Evolutionary conservation across 2,329 filamentous ascomycete species (phyloP).

Genomic region (Calonectria pseudoturangicola): DNA sequence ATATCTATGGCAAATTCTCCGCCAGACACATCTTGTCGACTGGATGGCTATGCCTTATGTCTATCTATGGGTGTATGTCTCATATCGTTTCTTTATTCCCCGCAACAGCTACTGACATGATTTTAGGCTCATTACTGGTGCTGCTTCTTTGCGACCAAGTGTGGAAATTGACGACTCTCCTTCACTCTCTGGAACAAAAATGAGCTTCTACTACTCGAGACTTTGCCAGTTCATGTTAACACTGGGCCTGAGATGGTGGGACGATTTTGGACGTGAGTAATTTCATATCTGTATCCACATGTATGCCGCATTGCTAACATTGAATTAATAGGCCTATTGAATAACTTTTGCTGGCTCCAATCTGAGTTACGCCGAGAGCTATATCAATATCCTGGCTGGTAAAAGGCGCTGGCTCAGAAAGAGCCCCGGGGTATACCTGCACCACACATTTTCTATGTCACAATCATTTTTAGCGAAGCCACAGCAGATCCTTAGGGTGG

Average conservation of each 20-base stretch:
- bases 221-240: constrained; percentile 34
- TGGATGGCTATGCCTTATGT: constrained; percentile 27
- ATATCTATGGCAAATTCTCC: constrained; percentile 25
- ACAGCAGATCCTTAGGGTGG: background rate
- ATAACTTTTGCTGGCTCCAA: constrained; percentile 34
- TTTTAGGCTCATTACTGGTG: constrained; percentile 25
- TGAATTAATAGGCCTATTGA: background rate
- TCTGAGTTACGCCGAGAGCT: constrained; percentile 22
- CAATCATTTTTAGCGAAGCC: constrained; percentile 7
- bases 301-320: background rate
- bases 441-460: background rate
- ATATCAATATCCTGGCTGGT: constrained; percentile 9
- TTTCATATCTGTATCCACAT: background rate
- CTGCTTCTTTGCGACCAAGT: constrained; percentile 10
- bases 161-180: constrained; percentile 20
- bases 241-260: constrained; percentile 29
- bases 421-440: background rate
- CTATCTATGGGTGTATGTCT: constrained; percentile 29
- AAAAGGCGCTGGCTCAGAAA: background rate
- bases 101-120: background rate
- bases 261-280: constrained; percentile 29
- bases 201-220: constrained; percentile 31
- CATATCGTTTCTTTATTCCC: background rate
- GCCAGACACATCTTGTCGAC: constrained; percentile 9
- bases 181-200: constrained; percentile 22